A percentile compares a stretch with the other conserved stretches of the same genome.
These are phyloP conservation scores for Pseudogymnoascus verrucosus DNA, from an alignment of 2,329 filamentous ascomycete species.

Conservation along the genomic window DNA sequence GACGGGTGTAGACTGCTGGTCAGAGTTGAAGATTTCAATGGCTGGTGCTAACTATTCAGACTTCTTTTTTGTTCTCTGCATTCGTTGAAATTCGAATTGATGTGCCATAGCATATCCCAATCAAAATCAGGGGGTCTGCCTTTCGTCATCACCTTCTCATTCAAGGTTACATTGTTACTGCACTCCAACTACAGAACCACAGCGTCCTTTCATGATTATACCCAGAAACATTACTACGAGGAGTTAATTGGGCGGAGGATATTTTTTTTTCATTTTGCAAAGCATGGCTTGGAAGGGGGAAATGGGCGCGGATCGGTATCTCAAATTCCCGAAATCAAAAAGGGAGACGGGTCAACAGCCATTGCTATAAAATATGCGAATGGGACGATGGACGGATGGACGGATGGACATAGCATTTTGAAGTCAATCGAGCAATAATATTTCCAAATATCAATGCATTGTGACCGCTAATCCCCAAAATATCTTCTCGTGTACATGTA, in stretches of 20 bases:
- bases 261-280: not conserved
- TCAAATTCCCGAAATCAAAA: not conserved
- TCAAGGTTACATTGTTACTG: not conserved
- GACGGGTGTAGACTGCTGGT: no score
- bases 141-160: not conserved
- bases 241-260: not conserved
- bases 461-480: conserved; percentile 2
- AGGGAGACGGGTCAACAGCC: not conserved
- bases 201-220: not conserved
- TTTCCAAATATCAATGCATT: not conserved
- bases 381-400: no score
- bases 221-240: not conserved
- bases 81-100: not conserved
- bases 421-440: not conserved
- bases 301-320: not conserved
- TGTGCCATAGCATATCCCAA: not conserved
- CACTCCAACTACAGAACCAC: not conserved
- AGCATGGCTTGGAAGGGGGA: not conserved
- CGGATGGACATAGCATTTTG: no score
- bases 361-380: no score
- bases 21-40: no score
- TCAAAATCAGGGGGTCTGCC: not conserved
- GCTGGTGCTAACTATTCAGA: no score
- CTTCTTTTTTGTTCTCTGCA: no score
- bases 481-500: conserved; percentile 4